Evolutionary conservation across 768 basidiomycete genomes (phyloP), one percentile per base, ranked within the genome.

Genomic region (Coprinopsis marcescibilis): DNA sequence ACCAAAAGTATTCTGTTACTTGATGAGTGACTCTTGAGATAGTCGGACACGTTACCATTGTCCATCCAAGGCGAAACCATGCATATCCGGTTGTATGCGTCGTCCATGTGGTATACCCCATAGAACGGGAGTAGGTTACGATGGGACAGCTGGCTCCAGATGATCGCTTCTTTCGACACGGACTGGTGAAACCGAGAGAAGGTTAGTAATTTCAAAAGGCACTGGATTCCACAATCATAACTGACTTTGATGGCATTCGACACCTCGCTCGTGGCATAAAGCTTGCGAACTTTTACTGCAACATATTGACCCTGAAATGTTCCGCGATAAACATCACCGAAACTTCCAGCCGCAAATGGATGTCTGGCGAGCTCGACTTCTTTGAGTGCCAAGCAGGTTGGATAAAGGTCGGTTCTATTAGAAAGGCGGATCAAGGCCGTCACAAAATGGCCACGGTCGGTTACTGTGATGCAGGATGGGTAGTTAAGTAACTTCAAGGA

Each of bases 21-120:
- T 36, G 3, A 49, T 47, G n/a, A 40, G 19, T 2, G 60, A 60
- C n/a, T 52, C 35, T 1, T 37, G 19, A 17, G 36, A 49, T 58
- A 65, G 5, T 60, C 50, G 23, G 51, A 52, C 20, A 66, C 48
- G 30, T 63, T 66, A 2, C 66, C 67, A 43, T 64, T 60, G 24
- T 56, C 55, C 63, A 67, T 62, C 66, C 63, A 68, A 12, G 67
- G 66, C 2, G 65, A 65, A 2, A 68, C 62, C 17, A 67, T 57
- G 26, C 60, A 58, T 8, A 66, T 42, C 33, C 60, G 57, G 23
- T 52, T 56, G 39, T 55, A 54, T 15, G 43, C 44, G 41, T 65
- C 62, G 13, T 46, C 45, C 3, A 60, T 43, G 14, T 53, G 51
- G 52, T 56, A 55, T 1, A 68, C 60, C 1, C 67, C 66, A 8